A percentile compares a stretch with the other conserved stretches of the same genome.
phyloP scores from a whole-genome alignment of 2,329 filamentous ascomycete species.

The Colletotrichum sp. region DNA sequence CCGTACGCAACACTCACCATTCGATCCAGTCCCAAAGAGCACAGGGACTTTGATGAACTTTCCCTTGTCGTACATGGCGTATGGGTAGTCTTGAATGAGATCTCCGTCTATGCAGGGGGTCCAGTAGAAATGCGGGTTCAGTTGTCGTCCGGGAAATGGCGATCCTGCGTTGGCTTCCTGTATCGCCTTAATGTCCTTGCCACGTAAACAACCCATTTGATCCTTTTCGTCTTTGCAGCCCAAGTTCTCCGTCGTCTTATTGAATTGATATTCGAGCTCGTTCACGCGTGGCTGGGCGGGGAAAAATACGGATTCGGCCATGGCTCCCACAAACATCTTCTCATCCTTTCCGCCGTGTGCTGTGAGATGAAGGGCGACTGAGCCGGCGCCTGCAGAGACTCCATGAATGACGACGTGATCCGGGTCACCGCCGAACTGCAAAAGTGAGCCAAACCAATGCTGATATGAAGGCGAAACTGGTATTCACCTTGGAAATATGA shows the following conservation, averaged over 20 bases:
- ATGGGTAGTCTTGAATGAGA: conserved; percentile 47
- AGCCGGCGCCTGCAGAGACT: conserved; percentile 65
- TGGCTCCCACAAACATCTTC: conserved; percentile 49
- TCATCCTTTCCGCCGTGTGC: conserved; percentile 51
- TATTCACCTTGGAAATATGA: conserved; percentile 54
- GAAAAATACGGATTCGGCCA: conserved; percentile 55
- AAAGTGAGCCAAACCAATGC: background rate
- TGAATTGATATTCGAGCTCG: conserved; percentile 55
- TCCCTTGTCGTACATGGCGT: conserved; percentile 41
- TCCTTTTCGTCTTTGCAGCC: conserved; percentile 38
- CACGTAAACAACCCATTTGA: conserved; percentile 48
- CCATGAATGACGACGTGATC: conserved; percentile 65
- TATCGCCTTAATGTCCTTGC: conserved; percentile 34
- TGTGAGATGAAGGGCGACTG: conserved; percentile 57
- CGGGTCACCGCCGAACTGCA: conserved; percentile 62
- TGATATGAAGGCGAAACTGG: background rate
- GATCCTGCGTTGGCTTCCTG: conserved; percentile 45
- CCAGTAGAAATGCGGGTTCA: conserved; percentile 52
- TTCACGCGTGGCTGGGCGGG: conserved; percentile 49
- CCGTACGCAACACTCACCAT: conserved; percentile 37
- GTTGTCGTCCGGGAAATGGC: conserved; percentile 41
- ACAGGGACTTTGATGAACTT: conserved; percentile 49
- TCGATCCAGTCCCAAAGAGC: conserved; percentile 47
- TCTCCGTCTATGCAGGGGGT: conserved; percentile 55
- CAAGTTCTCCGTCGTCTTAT: conserved; percentile 37